These are phyloP conservation scores for Chlamydomonas sp. DNA, from an alignment of 139 green algal genomes.

Conservation along the genomic window DNA sequence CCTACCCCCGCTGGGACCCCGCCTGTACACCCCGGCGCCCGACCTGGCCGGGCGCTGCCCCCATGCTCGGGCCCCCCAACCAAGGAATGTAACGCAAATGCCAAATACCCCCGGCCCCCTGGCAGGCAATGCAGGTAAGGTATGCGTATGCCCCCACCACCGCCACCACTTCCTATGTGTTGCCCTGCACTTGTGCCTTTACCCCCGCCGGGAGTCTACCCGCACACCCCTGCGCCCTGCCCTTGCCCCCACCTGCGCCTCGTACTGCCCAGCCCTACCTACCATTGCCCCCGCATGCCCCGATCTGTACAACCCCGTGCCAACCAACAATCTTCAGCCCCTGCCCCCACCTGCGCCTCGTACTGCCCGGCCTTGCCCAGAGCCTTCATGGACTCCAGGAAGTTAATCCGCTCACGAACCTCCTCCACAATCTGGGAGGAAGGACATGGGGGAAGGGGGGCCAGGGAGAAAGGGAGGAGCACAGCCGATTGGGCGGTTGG, in stretches of 20 bases:
- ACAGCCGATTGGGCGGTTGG: not conserved
- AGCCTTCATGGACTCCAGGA: slow-evolving; percentile 49
- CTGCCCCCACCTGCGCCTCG: slow-evolving; percentile 24
- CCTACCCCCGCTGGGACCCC: too few species aligned
- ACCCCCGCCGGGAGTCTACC: too few species aligned
- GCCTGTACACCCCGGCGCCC: too few species aligned
- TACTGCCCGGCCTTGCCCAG: slow-evolving; percentile 16
- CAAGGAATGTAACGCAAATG: too few species aligned
- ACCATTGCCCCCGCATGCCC: not conserved
- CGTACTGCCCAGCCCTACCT: slow-evolving; percentile 25
- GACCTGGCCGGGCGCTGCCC: too few species aligned
- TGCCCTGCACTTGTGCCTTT: too few species aligned
- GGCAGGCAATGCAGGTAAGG: too few species aligned
- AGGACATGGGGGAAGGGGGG: not conserved
- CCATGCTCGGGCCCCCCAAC: too few species aligned
- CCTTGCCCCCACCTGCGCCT: slow-evolving; percentile 7
- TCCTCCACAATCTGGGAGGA: slow-evolving; percentile 43
- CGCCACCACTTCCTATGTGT: too few species aligned
- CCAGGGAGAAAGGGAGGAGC: not conserved
- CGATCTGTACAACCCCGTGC: not conserved
- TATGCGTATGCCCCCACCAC: not conserved
- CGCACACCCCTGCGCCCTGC: too few species aligned
- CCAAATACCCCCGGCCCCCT: too few species aligned
- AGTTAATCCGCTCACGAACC: slow-evolving; percentile 45
- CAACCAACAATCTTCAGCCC: too few species aligned